A percentile compares a stretch with the other conserved stretches of the same genome.
These are phyloP conservation scores for Phallus indusiatus DNA, from an alignment of 768 basidiomycete genomes.

Conservation along the genomic window DNA sequence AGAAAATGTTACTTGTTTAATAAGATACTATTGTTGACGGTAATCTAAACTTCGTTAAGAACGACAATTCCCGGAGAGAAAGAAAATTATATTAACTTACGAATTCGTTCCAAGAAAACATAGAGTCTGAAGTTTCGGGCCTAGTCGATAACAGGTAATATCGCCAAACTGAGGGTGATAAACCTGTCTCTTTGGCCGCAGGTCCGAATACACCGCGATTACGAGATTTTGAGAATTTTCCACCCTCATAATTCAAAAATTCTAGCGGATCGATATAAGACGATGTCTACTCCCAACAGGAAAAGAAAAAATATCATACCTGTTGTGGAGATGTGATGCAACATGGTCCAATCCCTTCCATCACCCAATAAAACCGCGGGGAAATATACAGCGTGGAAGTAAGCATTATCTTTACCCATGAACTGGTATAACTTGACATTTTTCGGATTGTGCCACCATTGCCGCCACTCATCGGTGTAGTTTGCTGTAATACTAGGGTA, in stretches of 20 bases:
- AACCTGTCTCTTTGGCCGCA: conserved; percentile 85
- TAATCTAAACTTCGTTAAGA: conserved; percentile 40
- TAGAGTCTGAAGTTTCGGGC: conserved; percentile 89
- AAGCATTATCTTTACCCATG: conserved; percentile 99
- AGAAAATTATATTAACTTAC: conserved; percentile 33
- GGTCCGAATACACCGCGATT: conserved; percentile 97
- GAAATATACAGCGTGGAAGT: conserved; percentile 96
- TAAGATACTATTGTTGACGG: conserved; percentile 87
- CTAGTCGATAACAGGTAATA: conserved; percentile 90
- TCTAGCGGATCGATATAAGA: conserved; percentile 36
- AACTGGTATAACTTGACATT: conserved; percentile 93
- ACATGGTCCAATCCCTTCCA: conserved; percentile 84
- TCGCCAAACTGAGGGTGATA: conserved; percentile 91
- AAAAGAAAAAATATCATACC: conserved; percentile 38
- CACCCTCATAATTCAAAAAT: conserved; percentile 96
- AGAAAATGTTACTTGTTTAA: conserved; percentile 65
- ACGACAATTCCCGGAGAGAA: neutral
- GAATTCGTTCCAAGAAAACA: conserved; percentile 95
- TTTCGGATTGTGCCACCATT: conserved; percentile 93
- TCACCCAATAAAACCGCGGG: conserved; percentile 87
- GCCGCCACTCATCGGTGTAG: conserved; percentile 89
- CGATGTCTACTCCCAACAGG: neutral
- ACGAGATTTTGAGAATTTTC: conserved; percentile 97
- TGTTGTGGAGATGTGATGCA: conserved; percentile 92
- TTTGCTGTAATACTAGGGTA: conserved; percentile 96